Base-by-base conservation (phyloP, 805 yeast genomes). In the Aciculoconidium aculeatum region DNA sequence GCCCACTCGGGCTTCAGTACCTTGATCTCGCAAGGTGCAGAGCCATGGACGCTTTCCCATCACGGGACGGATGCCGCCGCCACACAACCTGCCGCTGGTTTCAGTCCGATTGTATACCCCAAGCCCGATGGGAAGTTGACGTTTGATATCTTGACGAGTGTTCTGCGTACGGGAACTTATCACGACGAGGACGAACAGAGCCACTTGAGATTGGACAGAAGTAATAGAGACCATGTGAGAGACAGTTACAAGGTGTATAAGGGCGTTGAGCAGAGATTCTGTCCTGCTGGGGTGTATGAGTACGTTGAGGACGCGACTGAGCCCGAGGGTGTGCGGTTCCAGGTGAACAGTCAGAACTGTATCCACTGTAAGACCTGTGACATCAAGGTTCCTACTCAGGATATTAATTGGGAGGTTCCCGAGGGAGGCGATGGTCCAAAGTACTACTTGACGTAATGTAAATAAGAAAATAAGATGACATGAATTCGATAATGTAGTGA, bases 401-500 rank as follows among this genome's bases (percentile, higher is more conserved):
- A 88, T 51, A 92, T 92, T 39, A 70, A 75, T 51, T 92, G 98
- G 98, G 74, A 78, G 8, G 95, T 86, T n/a, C 98, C 98, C 6
- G 97, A 92, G 64, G 97, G 98, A 37, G 96, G 97, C 17, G 98
- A 83, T 55, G 98, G 98, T 9, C 98, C 98, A 34, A 92, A 92
- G 57, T 92, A 92, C 55, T 79, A 80, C 54, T 75, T 85, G 79
- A 80, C 94, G 5, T 80, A 44, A 49, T 31, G n/a, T 31, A 27
- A 27, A 30, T 19, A 27, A 17, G 12, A n/a, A n/a, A n/a, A n/a
- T n/a, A n/a, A 18, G n/a, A 18, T 18, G 21, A 18, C n/a, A 18
- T 18, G n/a, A 9, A 18, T n/a, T 18, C 21, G n/a, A 18, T n/a
- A 9, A n/a, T 9, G n/a, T 9, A 18, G 10, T n/a, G n/a, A 18